Conservation (phyloP, 2,329 filamentous ascomycete genomes). For the Penicillium nordicum region DNA sequence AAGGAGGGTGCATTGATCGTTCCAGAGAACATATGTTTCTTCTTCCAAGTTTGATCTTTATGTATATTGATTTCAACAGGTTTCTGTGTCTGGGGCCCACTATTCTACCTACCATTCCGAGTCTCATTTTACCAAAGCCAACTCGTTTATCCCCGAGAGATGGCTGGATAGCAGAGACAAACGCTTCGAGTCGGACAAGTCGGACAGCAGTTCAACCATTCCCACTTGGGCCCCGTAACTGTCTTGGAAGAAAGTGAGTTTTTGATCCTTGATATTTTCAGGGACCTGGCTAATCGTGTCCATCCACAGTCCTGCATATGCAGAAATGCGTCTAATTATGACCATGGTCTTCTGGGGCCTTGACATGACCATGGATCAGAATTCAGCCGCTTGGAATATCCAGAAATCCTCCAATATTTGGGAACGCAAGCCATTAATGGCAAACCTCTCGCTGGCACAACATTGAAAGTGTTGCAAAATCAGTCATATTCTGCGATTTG, state of each 20-base stretch:
- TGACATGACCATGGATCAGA: constrained; percentile 13
- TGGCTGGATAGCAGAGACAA: constrained; percentile 23
- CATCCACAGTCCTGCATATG: constrained; percentile 31
- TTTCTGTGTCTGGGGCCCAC: constrained; percentile 12
- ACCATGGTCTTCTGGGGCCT: constrained; percentile 18
- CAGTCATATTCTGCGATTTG: background rate
- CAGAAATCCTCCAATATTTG: constrained; percentile 23
- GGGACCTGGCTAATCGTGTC: background rate
- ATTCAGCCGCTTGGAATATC: constrained; percentile 16
- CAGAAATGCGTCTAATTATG: constrained; percentile 29
- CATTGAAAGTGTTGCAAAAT: background rate
- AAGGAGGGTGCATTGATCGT: constrained; percentile 37
- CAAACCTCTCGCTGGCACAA: constrained; percentile 11
- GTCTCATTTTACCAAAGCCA: constrained; percentile 25
- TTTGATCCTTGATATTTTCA: constrained; percentile 9
- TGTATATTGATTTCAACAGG: background rate
- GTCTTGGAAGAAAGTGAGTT: constrained; percentile 28
- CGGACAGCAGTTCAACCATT: constrained; percentile 20
- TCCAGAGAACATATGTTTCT: constrained; percentile 26
- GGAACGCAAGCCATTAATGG: constrained; percentile 23
- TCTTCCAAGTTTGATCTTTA: background rate
- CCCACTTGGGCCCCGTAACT: constrained; percentile 28
- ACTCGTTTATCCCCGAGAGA: constrained; percentile 28
- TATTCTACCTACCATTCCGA: constrained; percentile 14
- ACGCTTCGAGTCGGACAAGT: constrained; percentile 17